Conservation (phyloP, 1,284 basidiomycete genomes). For the Tylopilus sp. region DNA sequence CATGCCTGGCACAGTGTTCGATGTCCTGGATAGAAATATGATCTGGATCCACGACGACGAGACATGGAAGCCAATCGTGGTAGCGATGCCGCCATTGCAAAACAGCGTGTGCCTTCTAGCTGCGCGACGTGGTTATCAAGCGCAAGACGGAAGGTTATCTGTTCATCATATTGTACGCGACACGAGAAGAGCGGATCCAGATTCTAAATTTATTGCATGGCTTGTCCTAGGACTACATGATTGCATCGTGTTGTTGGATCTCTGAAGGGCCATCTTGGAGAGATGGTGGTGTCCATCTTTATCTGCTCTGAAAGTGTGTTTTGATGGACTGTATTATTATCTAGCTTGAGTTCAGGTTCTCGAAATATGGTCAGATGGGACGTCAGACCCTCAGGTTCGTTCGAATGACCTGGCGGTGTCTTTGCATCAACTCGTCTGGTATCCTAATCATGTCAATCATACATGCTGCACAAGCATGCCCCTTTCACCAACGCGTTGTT, state of each 20-base stretch:
- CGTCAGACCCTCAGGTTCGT: no score
- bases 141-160: constrained; percentile 71
- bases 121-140: constrained; percentile 72
- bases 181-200: constrained; percentile 77
- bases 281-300: background rate
- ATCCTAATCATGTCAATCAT: no score
- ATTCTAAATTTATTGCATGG: constrained; percentile 59
- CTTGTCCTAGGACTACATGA: constrained; percentile 8
- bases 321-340: no score
- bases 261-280: background rate
- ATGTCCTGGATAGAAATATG: constrained; percentile 65
- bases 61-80: constrained; percentile 69
- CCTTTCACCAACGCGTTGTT: no score
- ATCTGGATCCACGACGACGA: constrained; percentile 82
- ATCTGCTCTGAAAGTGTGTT: no score
- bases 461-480: no score
- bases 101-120: constrained; percentile 68
- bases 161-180: constrained; percentile 74
- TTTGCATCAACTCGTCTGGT: no score
- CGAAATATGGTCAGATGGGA: no score
- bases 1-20: constrained; percentile 69
- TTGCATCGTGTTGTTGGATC: background rate
- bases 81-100: constrained; percentile 66
- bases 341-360: no score
- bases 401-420: no score